These are phyloP conservation scores for Eucalyptus sp. DNA, from an alignment of 345 rosid genomes.

Conservation along the genomic window DNA sequence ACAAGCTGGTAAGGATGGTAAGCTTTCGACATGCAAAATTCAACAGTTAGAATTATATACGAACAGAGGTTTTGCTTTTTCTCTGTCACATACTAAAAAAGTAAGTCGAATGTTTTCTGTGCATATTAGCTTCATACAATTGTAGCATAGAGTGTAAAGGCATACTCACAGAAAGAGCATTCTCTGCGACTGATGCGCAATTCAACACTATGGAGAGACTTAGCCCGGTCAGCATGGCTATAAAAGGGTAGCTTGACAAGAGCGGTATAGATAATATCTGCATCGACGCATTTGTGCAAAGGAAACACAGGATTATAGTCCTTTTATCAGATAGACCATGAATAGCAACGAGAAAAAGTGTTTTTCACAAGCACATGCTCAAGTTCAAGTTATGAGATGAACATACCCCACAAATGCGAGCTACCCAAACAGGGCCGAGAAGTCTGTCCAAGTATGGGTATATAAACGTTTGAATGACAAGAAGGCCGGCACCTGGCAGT, in stretches of 20 bases:
- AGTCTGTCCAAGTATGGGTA: conserved; percentile 57
- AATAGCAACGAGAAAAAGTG: background rate
- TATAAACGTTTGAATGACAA: conserved; percentile 50
- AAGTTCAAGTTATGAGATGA: background rate
- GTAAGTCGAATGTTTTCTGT: background rate
- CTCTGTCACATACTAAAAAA: background rate
- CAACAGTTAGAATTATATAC: background rate
- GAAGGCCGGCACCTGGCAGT: conserved; percentile 62
- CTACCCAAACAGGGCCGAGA: conserved; percentile 46
- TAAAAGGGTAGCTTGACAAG: conserved; percentile 49
- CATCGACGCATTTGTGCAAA: background rate
- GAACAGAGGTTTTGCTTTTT: background rate
- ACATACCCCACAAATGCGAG: conserved; percentile 60
- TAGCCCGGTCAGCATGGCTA: conserved; percentile 57
- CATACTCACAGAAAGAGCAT: conserved; percentile 32
- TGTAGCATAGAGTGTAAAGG: background rate
- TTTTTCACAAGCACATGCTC: background rate
- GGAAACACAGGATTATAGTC: background rate
- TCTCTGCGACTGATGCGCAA: conserved; percentile 56
- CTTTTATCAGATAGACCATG: background rate
- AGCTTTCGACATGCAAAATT: background rate
- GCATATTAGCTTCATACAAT: background rate
- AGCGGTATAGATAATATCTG: conserved; percentile 47
- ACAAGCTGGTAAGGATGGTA: conserved; percentile 19
- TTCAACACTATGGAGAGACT: conserved; percentile 37